Evolutionary conservation across 2,329 filamentous ascomycete genomes (phyloP), one percentile per base, ranked within the genome.

Genomic region (Fusarium lateritium): DNA sequence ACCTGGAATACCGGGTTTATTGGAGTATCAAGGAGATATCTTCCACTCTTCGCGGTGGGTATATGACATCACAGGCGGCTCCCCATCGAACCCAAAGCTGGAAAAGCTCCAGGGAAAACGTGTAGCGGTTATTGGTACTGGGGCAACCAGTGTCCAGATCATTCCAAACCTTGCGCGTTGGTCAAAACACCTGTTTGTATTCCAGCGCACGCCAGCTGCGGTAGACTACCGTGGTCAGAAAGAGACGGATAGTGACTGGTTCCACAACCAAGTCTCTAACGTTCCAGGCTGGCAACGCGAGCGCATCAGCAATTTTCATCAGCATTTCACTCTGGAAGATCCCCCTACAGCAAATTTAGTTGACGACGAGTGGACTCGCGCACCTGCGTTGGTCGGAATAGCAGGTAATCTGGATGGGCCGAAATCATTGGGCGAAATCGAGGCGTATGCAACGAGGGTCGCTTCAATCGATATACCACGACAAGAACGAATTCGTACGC

Each of bases 171-270:
- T 88, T 1, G 84, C 82, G 3, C 78, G 82, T 46, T 84, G 79
- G 60, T 82, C 84, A 0, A 82, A 84, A 47, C 77, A 87, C 39
- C 71, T 88, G 4, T 86, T 83, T 65, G 85, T 89, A n/a, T 82
- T 89, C 71, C 86, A 89, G 72, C 82, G 86, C 4, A 89, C 86
- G 4, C 85, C 86, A 13, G 28, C 28, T 5, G 28, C 28, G 28
- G 5, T 79, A 82, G 2, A 76, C 76, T 0, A 78, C 85, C 6
- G 78, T 78, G 22, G 67, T 71, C 19, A 80, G 83, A 11, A 78
- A 71, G 81, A 86, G 42, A 75, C 76, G 0, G 76, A 78, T 11
- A 17, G 17, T 14, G 76, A 80, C n/a, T 46, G 24, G 50, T 88
- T 81, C 78, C 71, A 62, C 40, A 75, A 71, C 54, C 74, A 81